Evolutionary conservation across 192 early-diverging fungal species (phyloP), one percentile per base, ranked within the genome.

Genomic region (Podila clonocystis): DNA sequence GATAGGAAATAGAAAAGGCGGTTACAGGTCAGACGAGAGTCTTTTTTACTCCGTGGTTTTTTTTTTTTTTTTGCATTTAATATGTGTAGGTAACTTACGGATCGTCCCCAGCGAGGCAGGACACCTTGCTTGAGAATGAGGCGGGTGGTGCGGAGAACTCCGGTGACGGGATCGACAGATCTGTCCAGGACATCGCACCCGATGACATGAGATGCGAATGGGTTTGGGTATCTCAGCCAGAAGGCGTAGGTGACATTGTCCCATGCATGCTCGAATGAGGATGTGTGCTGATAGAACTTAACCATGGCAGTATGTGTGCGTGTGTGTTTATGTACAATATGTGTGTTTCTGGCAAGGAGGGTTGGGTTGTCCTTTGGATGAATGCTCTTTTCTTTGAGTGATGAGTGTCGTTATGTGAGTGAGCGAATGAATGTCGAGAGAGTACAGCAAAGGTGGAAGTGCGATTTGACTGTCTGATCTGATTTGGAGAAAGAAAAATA

Each of bases 181-280:
- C 97, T 89, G 65, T 95, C 96, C 19, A 99, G 88, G n/a, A 97
- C 96, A 85, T 99, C 98, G 24, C 92, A 89, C 5, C 95, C 85
- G 57, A 98, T 83, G 20, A 99, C 98, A 85, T 99, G 98, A 9
- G 91, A 89, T 5, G 98, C 94, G 84, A 95, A 97, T 29, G 98
- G 98, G 82, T 99, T 99, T 58, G 98, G 98, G 86, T 99, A 99
- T 55, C 97, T 93, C 74, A 94, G 83, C 90, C 93, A 96, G 67
- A 98, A 94, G 24, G 97, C 97, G 65, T 88, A 89, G 12, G 97
- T 95, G 62, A 98, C 95, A 64, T 88, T 92, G 41, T 88, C 86
- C 95, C 95, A 97, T 49, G 91, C 88, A 70, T 92, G 88, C 86
- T 95, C 91, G 70, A 92, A 96, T 24, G 87, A 85, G 67, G 88